Conservation (phyloP, 352 stramenopile genomes). For the Phytophthora niederhauseri region DNA sequence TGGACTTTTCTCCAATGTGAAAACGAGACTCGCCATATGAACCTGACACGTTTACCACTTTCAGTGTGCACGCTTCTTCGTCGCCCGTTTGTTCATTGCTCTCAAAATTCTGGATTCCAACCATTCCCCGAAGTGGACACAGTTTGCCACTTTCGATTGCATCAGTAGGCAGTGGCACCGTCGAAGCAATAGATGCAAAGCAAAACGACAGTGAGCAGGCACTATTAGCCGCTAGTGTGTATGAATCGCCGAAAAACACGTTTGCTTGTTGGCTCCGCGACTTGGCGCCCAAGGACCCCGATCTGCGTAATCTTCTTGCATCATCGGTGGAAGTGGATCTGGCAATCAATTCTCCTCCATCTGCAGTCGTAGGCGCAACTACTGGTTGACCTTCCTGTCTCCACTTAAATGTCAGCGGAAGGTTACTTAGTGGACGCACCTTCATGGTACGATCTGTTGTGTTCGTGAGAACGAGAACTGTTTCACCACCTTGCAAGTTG, state of each 20-base stretch:
- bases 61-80: constrained; percentile 68
- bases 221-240: constrained; percentile 48
- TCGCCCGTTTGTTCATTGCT: constrained; percentile 6
- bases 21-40: constrained; percentile 71
- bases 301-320: constrained; percentile 30
- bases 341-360: constrained; percentile 28
- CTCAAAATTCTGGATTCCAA: constrained; percentile 80
- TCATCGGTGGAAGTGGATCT: constrained; percentile 37
- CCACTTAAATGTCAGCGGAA: constrained; percentile 74
- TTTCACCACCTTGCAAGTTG: constrained; percentile 16
- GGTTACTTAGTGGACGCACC: constrained; percentile 72
- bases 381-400: constrained; percentile 11
- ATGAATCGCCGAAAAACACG: constrained; percentile 62
- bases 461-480: constrained; percentile 63
- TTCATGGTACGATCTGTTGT: constrained; percentile 54
- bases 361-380: constrained; percentile 3
- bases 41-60: constrained; percentile 62
- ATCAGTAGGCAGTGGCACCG: constrained; percentile 51
- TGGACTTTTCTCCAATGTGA: constrained; percentile 49
- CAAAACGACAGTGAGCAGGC: constrained; percentile 63
- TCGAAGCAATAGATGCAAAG: constrained; percentile 75
- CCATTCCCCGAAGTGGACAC: constrained; percentile 62
- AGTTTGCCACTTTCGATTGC: constrained; percentile 66
- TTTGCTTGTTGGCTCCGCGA: constrained; percentile 16
- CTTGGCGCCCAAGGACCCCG: constrained; percentile 1